Evolutionary conservation across 2,329 filamentous ascomycete species (phyloP).

Genomic region (Pyricularia sp.): DNA sequence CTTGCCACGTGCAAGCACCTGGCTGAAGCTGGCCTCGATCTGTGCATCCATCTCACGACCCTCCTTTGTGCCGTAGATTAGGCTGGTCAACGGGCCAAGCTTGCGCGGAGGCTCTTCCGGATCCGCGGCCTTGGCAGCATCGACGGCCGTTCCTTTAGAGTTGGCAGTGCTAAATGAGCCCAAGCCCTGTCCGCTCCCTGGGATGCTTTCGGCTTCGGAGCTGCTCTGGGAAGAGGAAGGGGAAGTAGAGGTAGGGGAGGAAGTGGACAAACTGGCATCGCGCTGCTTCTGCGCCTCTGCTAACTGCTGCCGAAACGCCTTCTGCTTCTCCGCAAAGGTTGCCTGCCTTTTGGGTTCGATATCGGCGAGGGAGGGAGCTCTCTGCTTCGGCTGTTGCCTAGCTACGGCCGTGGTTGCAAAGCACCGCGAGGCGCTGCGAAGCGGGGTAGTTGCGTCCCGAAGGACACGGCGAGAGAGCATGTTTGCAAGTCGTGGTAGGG

Average conservation of each 20-base stretch:
- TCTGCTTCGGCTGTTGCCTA: constrained; percentile 25
- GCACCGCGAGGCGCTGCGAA: constrained; percentile 34
- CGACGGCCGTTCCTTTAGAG: constrained; percentile 41
- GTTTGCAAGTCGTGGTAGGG: constrained; percentile 10
- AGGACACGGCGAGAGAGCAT: constrained; percentile 41
- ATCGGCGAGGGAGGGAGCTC: constrained; percentile 71
- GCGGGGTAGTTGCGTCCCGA: constrained; percentile 29
- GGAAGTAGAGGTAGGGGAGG: constrained; percentile 13
- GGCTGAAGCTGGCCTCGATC: constrained; percentile 90
- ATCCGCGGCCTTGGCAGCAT: constrained; percentile 28
- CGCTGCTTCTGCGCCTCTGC: constrained; percentile 65
- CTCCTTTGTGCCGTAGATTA: constrained; percentile 96
- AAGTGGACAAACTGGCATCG: constrained; percentile 63
- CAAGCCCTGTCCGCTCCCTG: constrained; percentile 28
- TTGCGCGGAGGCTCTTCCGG: constrained; percentile 44
- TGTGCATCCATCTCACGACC: constrained; percentile 88
- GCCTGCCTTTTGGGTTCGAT: constrained; percentile 59
- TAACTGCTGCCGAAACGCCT: constrained; percentile 73
- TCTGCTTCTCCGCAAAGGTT: constrained; percentile 72
- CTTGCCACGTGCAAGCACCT: constrained; percentile 88
- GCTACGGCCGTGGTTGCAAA: constrained; percentile 40
- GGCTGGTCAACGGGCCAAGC: constrained; percentile 61
- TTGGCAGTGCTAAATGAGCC: constrained; percentile 46
- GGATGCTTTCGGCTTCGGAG: constrained; percentile 8
- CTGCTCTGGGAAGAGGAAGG: constrained; percentile 22